Conservation (phyloP, 208 protist species). For the Crithidia brevicula region DNA sequence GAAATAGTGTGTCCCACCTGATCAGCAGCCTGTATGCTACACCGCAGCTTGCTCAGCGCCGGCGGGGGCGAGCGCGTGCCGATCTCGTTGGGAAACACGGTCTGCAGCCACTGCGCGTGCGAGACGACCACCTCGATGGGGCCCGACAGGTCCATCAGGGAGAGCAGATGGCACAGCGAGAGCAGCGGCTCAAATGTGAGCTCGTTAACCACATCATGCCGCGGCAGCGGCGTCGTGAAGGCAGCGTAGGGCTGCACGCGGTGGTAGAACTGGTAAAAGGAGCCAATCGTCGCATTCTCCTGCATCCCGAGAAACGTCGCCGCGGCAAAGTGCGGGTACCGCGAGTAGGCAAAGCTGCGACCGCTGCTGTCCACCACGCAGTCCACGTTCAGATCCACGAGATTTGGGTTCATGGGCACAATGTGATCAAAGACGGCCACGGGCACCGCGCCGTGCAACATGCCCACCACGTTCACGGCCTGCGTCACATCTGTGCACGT, state of each 20-base stretch:
- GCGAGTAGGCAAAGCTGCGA: conserved; percentile 47
- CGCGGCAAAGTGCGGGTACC: conserved; percentile 52
- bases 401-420: conserved; percentile 53
- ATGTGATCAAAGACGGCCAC: conserved; percentile 48
- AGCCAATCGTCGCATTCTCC: conserved; percentile 45
- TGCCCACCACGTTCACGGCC: conserved; percentile 53
- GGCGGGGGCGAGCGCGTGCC: conserved; percentile 36
- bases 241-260: conserved; percentile 60
- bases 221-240: conserved; percentile 52
- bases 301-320: conserved; percentile 65
- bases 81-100: conserved; percentile 43
- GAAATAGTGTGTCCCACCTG: conserved; percentile 47
- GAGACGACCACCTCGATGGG: conserved; percentile 72
- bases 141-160: conserved; percentile 45
- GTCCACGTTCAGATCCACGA: conserved; percentile 49
- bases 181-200: conserved; percentile 65
- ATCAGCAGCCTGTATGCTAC: conserved; percentile 45
- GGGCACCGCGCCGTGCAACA: conserved; percentile 59
- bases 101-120: conserved; percentile 75
- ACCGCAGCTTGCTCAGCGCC: conserved; percentile 31
- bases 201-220: conserved; percentile 46
- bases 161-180: conserved; percentile 64
- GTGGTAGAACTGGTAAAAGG: conserved; percentile 78
- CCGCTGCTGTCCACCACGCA: conserved; percentile 51
- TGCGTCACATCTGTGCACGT: conserved; percentile 51